Evolutionary conservation across 2,329 filamentous ascomycete genomes (phyloP), one percentile per base, ranked within the genome.

Genomic region (Fusarium metavorans): DNA sequence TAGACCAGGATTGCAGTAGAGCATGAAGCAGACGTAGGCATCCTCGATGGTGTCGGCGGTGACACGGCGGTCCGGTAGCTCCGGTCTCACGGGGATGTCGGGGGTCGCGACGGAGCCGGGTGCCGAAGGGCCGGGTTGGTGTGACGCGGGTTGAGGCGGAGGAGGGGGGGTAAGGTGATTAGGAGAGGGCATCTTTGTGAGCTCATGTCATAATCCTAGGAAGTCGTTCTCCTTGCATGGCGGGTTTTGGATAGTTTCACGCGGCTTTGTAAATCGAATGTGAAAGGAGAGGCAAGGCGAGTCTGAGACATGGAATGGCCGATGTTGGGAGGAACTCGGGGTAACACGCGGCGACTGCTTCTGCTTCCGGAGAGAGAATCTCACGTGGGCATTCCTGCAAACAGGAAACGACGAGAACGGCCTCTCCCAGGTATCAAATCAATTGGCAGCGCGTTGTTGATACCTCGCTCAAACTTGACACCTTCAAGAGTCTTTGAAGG

Each of bases 1-100:
- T 59, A 98, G 92, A 50, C 90, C 92, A 6, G 95, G 95, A 82
- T 98, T 98, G 87, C 95, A 98, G 83, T 95, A 94, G 67, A 98
- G 87, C 77, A 98, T 93, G 81, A 98, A 98, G 75, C 87, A 83
- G 69, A 95, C 92, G 81, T 95, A 98, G 60, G 94, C 92, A 81
- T 96, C 91, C 79, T 95, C 94, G 74, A 98, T 92, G 14, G 89
- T 93, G 2, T 89, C 88, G 76, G 91, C 88, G 4, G 90, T 92
- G 34, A 97, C 91, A 70, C 91, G 85, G 72, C 88, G 90, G 65
- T 91, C 86, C 9, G 95, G 95, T 57, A 96, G 83, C 23, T 83
- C 70, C 41, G 77, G 78, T 30, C 74, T 76, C 39, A 68, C 65
- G 45, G 68, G 62, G 57, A 74, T 66, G 52, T 68, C 75, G 41